Base-by-base conservation (phyloP, 140 eudicot species). In the Senecio squalidus region DNA sequence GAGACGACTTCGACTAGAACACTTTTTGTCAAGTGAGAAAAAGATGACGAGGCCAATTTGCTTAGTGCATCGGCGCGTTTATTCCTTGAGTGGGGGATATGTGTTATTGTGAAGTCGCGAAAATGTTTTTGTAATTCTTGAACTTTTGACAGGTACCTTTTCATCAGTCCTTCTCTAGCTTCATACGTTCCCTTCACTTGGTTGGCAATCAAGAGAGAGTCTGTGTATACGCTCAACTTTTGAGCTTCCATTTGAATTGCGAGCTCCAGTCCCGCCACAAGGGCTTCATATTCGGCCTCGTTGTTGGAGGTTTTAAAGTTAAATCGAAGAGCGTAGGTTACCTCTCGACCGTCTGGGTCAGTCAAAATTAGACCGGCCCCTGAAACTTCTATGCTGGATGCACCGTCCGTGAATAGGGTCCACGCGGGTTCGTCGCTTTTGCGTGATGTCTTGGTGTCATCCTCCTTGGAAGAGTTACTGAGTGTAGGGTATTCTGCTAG, bases 231-330 rank as follows among this genome's bases (percentile, higher is more conserved):
- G 11, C 1, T 6, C 8, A 45, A 9, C 8, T 45, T 0, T 18
- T 45, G 52, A 4, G 52, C 52, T 45, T 45, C 52, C 52, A 45
- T 45, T n/a, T 45, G 52, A 45, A 45, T 45, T 17, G 27, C 14
- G 24, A 45, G 52, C 22, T 45, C 25, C 2, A 45, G 15, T 45
- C 52, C 27, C 15, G 26, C 52, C 52, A 17, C 26, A 17, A 45
- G 52, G 52, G 52, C 52, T 45, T 45, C 52, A 45, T 45, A 45
- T 16, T 17, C 11, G 8, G 51, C 25, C 22, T 45, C 25, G 10
- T n/a, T 45, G 6, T 45, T 45, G 2, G 26, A 45, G 51, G 25
- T 18, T 1, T 3, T 44, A 8, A 45, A 45, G 51, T 45, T 45
- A 21, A 45, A 45, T 45, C 11, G 25, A 2, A 45, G 51, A 21